Evolutionary conservation across 2,329 filamentous ascomycete genomes (phyloP).

Genomic region (Rutstroemia sp.): DNA sequence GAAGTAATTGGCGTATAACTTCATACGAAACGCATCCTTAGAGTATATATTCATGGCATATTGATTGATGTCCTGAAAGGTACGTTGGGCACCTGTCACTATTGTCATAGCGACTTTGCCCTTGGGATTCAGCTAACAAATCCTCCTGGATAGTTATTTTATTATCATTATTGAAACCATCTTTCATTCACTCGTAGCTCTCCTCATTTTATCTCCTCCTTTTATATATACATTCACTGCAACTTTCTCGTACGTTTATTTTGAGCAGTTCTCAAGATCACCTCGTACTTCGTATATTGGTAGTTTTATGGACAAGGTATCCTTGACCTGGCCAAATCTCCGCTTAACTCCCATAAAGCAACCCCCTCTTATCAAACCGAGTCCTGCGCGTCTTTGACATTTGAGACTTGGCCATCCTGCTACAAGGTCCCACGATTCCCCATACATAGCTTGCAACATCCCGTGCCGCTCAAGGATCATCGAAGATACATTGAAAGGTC

Average conservation of each 20-base stretch:
- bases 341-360: background rate
- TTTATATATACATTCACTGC: conserved; percentile 1
- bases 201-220: background rate
- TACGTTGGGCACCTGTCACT: conserved; percentile 1
- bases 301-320: background rate
- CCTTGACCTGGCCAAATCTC: background rate
- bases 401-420: too few species aligned
- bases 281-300: background rate
- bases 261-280: background rate
- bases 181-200: background rate
- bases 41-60: background rate
- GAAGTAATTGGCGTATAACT: background rate
- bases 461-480: background rate
- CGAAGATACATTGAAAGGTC: background rate
- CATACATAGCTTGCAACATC: background rate
- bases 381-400: too few species aligned
- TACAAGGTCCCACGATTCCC: background rate
- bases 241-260: background rate
- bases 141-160: background rate
- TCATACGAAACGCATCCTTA: background rate
- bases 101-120: background rate
- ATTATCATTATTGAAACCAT: conserved; percentile 1
- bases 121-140: conserved; percentile 1
- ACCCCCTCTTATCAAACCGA: background rate
- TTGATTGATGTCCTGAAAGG: conserved; percentile 9